A percentile compares a stretch with the other conserved stretches of the same genome.
These are phyloP conservation scores for Gillenia trifoliata DNA, from an alignment of 306 rosid genomes.

Conservation along the genomic window DNA sequence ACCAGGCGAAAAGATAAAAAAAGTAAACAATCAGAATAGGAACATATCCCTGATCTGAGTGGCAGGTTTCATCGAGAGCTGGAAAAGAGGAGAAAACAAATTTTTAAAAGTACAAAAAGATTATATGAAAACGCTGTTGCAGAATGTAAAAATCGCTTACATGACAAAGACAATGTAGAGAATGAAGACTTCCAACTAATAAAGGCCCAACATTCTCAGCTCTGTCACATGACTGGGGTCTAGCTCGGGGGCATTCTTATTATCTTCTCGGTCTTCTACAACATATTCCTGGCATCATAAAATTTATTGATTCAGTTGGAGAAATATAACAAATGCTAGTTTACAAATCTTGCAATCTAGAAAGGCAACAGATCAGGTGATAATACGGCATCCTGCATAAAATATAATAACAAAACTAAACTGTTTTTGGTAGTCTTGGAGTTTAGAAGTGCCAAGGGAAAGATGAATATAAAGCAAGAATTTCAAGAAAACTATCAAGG, in stretches of 20 bases:
- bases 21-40: background rate
- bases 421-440: background rate
- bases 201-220: constrained; percentile 94
- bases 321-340: background rate
- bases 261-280: constrained; percentile 72
- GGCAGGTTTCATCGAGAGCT: background rate
- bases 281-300: constrained; percentile 67
- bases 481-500: background rate
- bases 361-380: background rate
- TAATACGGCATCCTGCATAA: background rate
- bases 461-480: background rate
- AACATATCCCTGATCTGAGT: background rate
- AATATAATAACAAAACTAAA: background rate
- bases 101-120: background rate
- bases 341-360: background rate
- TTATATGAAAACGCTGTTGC: background rate
- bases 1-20: background rate
- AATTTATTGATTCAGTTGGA: constrained; percentile 2
- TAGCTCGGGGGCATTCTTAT: constrained; percentile 69
- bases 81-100: background rate
- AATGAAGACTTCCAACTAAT: constrained; percentile 41
- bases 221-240: constrained; percentile 89
- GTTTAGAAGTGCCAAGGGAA: background rate
- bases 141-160: constrained; percentile 15
- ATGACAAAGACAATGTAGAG: constrained; percentile 6